Conservation (phyloP, 1,284 basidiomycete genomes). For the Cerrena zonata region DNA sequence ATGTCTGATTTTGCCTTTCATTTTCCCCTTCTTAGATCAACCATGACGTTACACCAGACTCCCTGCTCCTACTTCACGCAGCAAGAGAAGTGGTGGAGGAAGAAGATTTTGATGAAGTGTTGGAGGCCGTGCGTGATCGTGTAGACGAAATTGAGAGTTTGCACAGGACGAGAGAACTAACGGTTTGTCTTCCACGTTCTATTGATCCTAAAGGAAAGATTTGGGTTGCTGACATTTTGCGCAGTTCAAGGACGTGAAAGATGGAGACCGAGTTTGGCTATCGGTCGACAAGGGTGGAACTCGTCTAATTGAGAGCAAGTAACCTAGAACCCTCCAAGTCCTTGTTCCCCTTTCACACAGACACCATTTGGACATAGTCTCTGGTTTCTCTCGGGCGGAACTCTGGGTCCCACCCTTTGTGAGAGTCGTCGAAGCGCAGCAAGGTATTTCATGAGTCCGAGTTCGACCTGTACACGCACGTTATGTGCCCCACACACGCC, state of each 20-base stretch:
- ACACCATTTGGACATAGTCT: too few species aligned
- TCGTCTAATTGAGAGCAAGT: conserved; percentile 19
- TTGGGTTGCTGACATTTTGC: conserved; percentile 3
- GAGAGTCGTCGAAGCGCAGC: background rate
- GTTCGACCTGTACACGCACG: too few species aligned
- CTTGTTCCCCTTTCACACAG: too few species aligned
- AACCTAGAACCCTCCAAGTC: too few species aligned
- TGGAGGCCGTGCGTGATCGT: conserved; percentile 65
- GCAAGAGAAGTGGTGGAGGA: conserved; percentile 63
- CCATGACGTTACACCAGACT: conserved; percentile 76
- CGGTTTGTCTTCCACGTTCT: conserved; percentile 38
- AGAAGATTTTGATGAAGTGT: conserved; percentile 67
- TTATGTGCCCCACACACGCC: background rate
- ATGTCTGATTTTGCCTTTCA: background rate
- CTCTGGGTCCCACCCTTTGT: too few species aligned
- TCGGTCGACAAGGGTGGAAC: conserved; percentile 56
- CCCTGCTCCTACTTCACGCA: conserved; percentile 66
- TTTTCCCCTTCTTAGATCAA: conserved; percentile 58
- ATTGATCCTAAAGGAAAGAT: background rate
- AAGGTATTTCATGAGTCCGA: too few species aligned
- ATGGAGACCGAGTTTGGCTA: conserved; percentile 53
- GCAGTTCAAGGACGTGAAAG: conserved; percentile 61
- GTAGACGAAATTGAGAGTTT: conserved; percentile 73
- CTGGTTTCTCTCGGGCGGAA: too few species aligned
- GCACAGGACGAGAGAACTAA: conserved; percentile 66